Evolutionary conservation across 345 rosid genomes (phyloP).

Genomic region (Aurinia saxatilis): DNA sequence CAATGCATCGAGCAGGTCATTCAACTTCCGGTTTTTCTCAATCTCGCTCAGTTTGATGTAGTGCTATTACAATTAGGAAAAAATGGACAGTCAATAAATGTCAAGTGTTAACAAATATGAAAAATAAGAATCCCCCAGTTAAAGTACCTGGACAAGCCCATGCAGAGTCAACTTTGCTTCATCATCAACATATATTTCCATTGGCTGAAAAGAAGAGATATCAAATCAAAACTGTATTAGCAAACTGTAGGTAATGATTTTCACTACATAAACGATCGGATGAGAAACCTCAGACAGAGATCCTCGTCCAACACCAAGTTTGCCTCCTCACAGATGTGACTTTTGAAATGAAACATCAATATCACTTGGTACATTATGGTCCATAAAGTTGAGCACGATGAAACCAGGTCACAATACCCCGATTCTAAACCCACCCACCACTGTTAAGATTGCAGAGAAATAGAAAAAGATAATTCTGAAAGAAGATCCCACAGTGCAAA

Average conservation of each 20-base stretch:
- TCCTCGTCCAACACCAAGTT: slow-evolving; percentile 45
- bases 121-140: background rate
- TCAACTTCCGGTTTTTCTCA: slow-evolving; percentile 97
- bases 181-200: slow-evolving; percentile 98
- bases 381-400: background rate
- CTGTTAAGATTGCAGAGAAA: background rate
- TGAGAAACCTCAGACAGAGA: slow-evolving; percentile 44
- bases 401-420: background rate
- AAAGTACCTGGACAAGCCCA: slow-evolving; percentile 94
- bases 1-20: slow-evolving; percentile 95
- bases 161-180: slow-evolving; percentile 99
- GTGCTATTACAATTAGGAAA: slow-evolving; percentile 45
- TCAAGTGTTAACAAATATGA: background rate
- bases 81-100: background rate
- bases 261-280: slow-evolving; percentile 57
- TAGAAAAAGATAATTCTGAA: background rate
- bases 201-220: slow-evolving; percentile 92
- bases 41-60: slow-evolving; percentile 89
- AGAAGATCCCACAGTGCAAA: background rate
- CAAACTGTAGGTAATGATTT: slow-evolving; percentile 52
- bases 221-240: slow-evolving; percentile 74
- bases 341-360: slow-evolving; percentile 26
- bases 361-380: slow-evolving; percentile 9
- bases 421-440: background rate
- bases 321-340: slow-evolving; percentile 33